Evolutionary conservation across 1,284 basidiomycete species (phyloP).

Genomic region (Phellopilus nigrolimitatus): DNA sequence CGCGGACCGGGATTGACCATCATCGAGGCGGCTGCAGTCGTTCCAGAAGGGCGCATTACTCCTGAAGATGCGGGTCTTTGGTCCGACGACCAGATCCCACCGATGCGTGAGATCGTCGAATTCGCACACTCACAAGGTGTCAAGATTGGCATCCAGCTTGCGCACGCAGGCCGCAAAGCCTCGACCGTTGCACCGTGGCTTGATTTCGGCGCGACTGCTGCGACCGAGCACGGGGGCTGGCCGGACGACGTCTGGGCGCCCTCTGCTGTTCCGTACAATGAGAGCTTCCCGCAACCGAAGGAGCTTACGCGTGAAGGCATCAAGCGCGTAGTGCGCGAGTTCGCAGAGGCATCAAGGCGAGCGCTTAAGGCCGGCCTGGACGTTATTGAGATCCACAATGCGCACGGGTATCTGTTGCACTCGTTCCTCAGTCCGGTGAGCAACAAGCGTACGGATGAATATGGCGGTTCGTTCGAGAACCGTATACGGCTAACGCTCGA

Average conservation of each 20-base stretch:
- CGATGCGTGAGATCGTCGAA: slow-evolving; percentile 51
- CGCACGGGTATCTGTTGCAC: slow-evolving; percentile 44
- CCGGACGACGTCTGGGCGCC: slow-evolving; percentile 38
- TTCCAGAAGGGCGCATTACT: slow-evolving; percentile 59
- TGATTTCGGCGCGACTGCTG: neutral
- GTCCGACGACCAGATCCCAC: slow-evolving; percentile 49
- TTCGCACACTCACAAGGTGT: slow-evolving; percentile 47
- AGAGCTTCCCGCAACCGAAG: slow-evolving; percentile 47
- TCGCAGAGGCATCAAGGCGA: slow-evolving; percentile 41
- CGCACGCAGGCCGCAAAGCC: slow-evolving; percentile 61
- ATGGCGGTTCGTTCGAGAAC: slow-evolving; percentile 53
- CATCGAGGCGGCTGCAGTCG: slow-evolving; percentile 52
- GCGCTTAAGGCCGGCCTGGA: slow-evolving; percentile 39
- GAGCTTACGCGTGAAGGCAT: slow-evolving; percentile 48
- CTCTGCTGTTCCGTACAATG: slow-evolving; percentile 45
- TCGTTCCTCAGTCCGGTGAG: slow-evolving; percentile 41
- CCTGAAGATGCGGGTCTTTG: slow-evolving; percentile 47
- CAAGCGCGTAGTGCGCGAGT: slow-evolving; percentile 42
- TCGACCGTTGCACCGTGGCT: slow-evolving; percentile 46
- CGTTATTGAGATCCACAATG: slow-evolving; percentile 52
- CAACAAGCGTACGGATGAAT: slow-evolving; percentile 50
- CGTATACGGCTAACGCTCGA: slow-evolving; percentile 45
- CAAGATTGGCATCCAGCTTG: slow-evolving; percentile 55
- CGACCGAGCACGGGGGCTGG: slow-evolving; percentile 42
- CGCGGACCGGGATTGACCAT: slow-evolving; percentile 50